Base-by-base conservation (phyloP, 106 monocot genomes). In the Dioscorea alata region DNA sequence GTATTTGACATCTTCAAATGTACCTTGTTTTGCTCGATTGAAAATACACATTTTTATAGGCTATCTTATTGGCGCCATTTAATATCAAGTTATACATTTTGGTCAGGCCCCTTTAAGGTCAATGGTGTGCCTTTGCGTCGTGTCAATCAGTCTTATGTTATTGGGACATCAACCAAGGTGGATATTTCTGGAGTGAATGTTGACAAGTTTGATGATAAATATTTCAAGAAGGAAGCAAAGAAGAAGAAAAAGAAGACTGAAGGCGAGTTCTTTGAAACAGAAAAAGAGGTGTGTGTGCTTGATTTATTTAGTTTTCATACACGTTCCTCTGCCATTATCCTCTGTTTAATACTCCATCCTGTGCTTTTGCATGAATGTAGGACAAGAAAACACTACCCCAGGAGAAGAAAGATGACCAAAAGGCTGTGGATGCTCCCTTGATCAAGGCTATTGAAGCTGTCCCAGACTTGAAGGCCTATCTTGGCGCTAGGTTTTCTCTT, bases 331-430 rank as follows among this genome's bases (percentile, higher is more conserved):
- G 5, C 49, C 0, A 4, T 48, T 42, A 13, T 0, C 32, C 28
- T 28, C 28, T 1, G 28, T 28, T 3, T 59, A 10, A 49, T 50
- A 1, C 49, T 60, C 14, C 17, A 64, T 23, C 52, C 6, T 52
- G 35, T 18, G 15, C 59, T 50, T 49, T 9, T 23, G 24, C 9
- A 0, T 51, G 68, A 28, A 56, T 75, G 24, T 35, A 84, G 84
- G 84, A 84, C 14, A 61, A 48, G 0, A 84, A 80, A 66, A 50
- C 13, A 0, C 52, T 84, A 28, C 84, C 84, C 2, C 79, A 76
- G 68, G 75, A 84, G 52, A 84, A 74, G 57, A 84, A 80, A 49
- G 80, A 84, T 49, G 84, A 84, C 59, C 84, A 84, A 54, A 84
- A 84, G 69, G 72, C 80, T 48, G 76, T 84, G 23, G 84, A 84